Conservation (phyloP, 164 flowering plant species). For the Macadamia tetraphylla region DNA sequence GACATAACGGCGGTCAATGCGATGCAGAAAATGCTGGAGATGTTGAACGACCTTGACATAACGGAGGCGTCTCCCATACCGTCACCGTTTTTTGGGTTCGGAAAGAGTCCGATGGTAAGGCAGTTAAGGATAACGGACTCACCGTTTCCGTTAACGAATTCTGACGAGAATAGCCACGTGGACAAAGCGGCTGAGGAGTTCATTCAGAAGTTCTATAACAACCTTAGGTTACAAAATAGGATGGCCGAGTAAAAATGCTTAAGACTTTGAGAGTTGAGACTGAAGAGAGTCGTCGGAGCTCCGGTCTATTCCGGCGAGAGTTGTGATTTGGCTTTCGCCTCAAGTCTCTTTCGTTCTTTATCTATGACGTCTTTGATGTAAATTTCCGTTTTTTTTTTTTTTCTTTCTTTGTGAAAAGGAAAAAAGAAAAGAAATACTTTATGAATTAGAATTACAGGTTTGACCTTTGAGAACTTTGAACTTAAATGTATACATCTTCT, state of each 20-base stretch:
- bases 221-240: conserved; percentile 45
- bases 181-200: conserved; percentile 79
- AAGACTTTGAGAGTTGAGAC: too few relatives aligned
- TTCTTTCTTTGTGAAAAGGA: too few relatives aligned
- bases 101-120: conserved; percentile 50
- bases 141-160: conserved; percentile 58
- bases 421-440: too few relatives aligned
- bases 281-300: too few relatives aligned
- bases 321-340: too few relatives aligned
- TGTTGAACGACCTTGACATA: conserved; percentile 28
- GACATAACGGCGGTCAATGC: conserved; percentile 30
- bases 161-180: conserved; percentile 50
- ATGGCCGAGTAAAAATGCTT: background rate
- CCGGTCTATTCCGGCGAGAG: too few relatives aligned
- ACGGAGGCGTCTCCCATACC: conserved; percentile 31
- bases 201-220: conserved; percentile 57
- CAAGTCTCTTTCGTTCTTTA: too few relatives aligned
- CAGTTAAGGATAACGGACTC: conserved; percentile 83
- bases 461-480: too few relatives aligned
- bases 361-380: too few relatives aligned
- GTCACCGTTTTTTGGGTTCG: conserved; percentile 40
- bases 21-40: conserved; percentile 48
- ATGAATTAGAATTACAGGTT: too few relatives aligned
- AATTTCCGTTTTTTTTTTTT: too few relatives aligned
- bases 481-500: too few relatives aligned